phyloP scores from a whole-genome alignment of 257 asterid species.

The Capsicum rhomboideum region DNA sequence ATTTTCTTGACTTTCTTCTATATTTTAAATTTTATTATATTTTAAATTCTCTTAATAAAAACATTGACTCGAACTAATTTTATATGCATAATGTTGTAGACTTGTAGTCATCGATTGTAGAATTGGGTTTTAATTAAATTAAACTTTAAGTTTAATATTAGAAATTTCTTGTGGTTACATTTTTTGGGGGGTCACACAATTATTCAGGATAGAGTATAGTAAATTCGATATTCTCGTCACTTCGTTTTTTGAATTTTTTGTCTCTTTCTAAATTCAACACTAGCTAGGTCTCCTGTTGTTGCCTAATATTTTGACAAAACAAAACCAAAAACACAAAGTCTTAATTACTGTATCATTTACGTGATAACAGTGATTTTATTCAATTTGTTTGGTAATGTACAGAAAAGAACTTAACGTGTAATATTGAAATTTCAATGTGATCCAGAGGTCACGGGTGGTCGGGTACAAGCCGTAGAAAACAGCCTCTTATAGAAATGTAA shows the following conservation, averaged over 20 bases:
- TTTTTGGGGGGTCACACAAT: neutral
- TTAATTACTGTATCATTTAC: neutral
- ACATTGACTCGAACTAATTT: no score
- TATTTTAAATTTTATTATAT: no score
- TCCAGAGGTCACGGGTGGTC: no score
- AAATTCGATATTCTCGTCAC: neutral
- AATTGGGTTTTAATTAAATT: no score
- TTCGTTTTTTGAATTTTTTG: neutral
- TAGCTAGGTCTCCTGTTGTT: neutral
- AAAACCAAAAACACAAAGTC: neutral
- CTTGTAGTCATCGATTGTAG: neutral
- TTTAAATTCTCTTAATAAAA: no score
- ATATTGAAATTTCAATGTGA: no score
- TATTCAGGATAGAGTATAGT: neutral
- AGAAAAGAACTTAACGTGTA: neutral
- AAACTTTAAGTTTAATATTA: no score
- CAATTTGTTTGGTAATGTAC: neutral
- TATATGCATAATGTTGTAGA: no score
- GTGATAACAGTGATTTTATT: neutral
- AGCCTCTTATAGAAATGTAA: no score
- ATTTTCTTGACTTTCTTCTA: no score
- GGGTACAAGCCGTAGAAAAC: no score
- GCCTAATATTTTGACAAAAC: neutral
- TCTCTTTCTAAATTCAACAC: neutral
- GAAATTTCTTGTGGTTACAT: neutral